Evolutionary conservation across 495 filamentous ascomycete species (phyloP), one percentile per base, ranked within the genome.

Genomic region (Podospora pseudocomata): DNA sequence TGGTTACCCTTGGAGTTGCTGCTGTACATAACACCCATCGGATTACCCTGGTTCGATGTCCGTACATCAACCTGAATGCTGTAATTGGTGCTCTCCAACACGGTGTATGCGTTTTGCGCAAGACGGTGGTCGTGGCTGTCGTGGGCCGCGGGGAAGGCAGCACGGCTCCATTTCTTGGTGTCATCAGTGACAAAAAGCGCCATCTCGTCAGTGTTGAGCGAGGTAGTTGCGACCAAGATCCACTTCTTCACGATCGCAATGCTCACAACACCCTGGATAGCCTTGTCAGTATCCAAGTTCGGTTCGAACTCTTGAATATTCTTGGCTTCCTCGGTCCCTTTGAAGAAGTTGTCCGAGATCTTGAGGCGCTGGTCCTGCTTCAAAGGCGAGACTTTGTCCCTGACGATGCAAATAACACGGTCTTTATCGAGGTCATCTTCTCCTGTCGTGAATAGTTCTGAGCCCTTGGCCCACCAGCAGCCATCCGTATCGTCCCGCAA

Each of bases 1-100:
- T 96, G 97, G 2, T 93, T 97, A 57, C 95, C 95, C 73, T 97
- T 95, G 20, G 92, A 97, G 72, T 98, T 98, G 74, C 94, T 97
- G 9, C 91, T 94, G 71, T 96, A 92, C 20, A 97, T 83, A 2
- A 90, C 86, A 26, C 95, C 95, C 86, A 97, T 92, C 5, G 90
- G 88, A 49, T 81, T 86, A 2, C 80, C 81, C 34, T 83, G 79
- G 5, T 74, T 74, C 13, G 87, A 86, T 1, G 88, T 91, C 82
- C 92, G 87, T 69, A 98, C 94, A 82, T 98, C 93, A 55, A 99
- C 88, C 77, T 97, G 93, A 68, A 99, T 92, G 80, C 94, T 97
- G 82, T 98, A 97, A 71, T 96, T 92, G 19, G 95, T 97, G 69
- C 92, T 94, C 79, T 97, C 94, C 32, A 99, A 83, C 26, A 98